These are phyloP conservation scores for Nakazawaea wyomingensis DNA, from an alignment of 805 yeast genomes.

Conservation along the genomic window DNA sequence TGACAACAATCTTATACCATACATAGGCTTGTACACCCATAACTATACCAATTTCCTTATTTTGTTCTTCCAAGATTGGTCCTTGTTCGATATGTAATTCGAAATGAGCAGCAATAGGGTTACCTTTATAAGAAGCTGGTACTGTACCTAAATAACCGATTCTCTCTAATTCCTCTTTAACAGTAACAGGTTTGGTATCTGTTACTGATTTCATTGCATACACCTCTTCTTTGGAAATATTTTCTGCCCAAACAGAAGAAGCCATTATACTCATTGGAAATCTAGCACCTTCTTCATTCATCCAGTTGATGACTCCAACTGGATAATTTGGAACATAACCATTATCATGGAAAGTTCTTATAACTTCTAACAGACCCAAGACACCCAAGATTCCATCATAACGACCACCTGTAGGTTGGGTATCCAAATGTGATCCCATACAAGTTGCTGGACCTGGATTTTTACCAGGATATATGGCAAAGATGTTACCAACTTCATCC, in stretches of 20 bases:
- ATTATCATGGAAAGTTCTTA: slow-evolving; percentile 60
- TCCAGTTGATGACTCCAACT: slow-evolving; percentile 63
- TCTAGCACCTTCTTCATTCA: slow-evolving; percentile 76
- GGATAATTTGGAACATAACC: slow-evolving; percentile 58
- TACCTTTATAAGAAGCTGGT: slow-evolving; percentile 41
- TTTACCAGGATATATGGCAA: slow-evolving; percentile 58
- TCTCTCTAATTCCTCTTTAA: slow-evolving; percentile 48
- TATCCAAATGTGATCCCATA: slow-evolving; percentile 70
- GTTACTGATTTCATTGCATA: slow-evolving; percentile 49
- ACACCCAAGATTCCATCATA: slow-evolving; percentile 74
- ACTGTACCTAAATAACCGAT: slow-evolving; percentile 58
- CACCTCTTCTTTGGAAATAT: slow-evolving; percentile 39
- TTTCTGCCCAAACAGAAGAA: slow-evolving; percentile 63
- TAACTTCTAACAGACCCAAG: slow-evolving; percentile 58
- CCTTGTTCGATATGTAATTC: slow-evolving; percentile 79
- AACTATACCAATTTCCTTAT: slow-evolving; percentile 59
- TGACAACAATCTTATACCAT: slow-evolving; percentile 55
- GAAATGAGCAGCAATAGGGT: slow-evolving; percentile 63
- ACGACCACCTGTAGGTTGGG: slow-evolving; percentile 76
- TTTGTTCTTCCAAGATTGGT: slow-evolving; percentile 55
- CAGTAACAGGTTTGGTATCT: slow-evolving; percentile 44
- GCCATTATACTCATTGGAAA: slow-evolving; percentile 68
- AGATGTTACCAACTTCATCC: slow-evolving; percentile 66
- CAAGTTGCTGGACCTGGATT: slow-evolving; percentile 50
- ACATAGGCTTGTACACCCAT: slow-evolving; percentile 60